These are phyloP conservation scores for Candida chauliodis DNA, from an alignment of 805 yeast species.

Conservation along the genomic window DNA sequence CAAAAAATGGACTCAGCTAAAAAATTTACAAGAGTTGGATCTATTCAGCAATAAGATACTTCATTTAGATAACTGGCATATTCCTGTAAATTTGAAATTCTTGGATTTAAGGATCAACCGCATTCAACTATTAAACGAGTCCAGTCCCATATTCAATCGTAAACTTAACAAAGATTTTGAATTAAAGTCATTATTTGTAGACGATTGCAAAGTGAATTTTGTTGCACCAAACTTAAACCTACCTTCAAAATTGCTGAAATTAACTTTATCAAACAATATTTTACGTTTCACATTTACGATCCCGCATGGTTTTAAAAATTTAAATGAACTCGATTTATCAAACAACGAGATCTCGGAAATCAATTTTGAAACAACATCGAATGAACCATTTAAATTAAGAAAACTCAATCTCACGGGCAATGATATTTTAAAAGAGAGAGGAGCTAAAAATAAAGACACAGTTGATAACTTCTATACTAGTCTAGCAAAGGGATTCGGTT, in stretches of 20 bases:
- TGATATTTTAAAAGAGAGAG: constrained; percentile 11
- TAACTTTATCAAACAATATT: constrained; percentile 13
- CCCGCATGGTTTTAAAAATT: constrained; percentile 7
- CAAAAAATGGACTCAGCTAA: constrained; percentile 23
- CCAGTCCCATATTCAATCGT: constrained; percentile 4
- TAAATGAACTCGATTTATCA: constrained; percentile 15
- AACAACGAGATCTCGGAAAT: constrained; percentile 17
- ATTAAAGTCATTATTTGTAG: constrained; percentile 13
- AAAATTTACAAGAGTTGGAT: constrained; percentile 19
- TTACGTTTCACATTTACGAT: constrained; percentile 8
- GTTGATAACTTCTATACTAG: constrained; percentile 21
- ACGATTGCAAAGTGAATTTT: constrained; percentile 13
- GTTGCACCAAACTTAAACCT: constrained; percentile 12
- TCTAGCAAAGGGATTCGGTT: constrained; percentile 20
- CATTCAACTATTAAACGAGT: constrained; percentile 1
- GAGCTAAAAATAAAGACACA: constrained; percentile 11
- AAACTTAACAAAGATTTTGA: constrained; percentile 6
- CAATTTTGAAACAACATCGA: constrained; percentile 5
- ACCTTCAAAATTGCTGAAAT: constrained; percentile 11
- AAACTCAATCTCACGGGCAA: constrained; percentile 20
- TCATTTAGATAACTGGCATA: constrained; percentile 16
- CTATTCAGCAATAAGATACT: constrained; percentile 16
- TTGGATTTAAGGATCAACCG: constrained; percentile 12
- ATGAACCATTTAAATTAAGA: constrained; percentile 11
- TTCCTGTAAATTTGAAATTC: constrained; percentile 14